phyloP scores from a whole-genome alignment of 2,329 filamentous ascomycete genomes.

The Aspergillus puulaauensis region DNA sequence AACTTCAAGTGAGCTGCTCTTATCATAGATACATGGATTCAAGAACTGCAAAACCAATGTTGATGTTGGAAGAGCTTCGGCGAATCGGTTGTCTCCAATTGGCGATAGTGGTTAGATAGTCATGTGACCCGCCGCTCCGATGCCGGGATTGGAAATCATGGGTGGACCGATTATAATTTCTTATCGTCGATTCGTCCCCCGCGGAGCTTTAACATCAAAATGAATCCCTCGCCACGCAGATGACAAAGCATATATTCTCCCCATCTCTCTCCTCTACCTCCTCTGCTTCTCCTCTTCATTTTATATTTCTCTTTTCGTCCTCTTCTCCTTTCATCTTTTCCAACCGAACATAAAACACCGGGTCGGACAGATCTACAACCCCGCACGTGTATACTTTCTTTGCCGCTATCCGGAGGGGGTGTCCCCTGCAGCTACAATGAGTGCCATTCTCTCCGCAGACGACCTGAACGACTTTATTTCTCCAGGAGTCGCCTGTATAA shows the following conservation, averaged over 20 bases:
- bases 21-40: too few species aligned
- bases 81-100: not conserved
- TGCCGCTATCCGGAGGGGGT: not conserved
- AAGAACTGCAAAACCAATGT: too few species aligned
- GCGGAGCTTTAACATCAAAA: conserved; percentile 8
- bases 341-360: not conserved
- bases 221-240: conserved; percentile 27
- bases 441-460: conserved; percentile 93
- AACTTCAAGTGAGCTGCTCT: too few species aligned
- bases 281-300: not conserved
- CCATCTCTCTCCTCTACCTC: conserved; percentile 12
- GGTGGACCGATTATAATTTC: conserved; percentile 6
- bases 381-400: not conserved
- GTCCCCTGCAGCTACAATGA: conserved; percentile 62
- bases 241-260: conserved; percentile 31
- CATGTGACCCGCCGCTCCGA: not conserved
- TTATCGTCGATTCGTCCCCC: conserved; percentile 7
- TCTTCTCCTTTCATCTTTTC: not conserved
- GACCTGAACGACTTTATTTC: conserved; percentile 99
- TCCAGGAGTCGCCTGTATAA: conserved; percentile 96
- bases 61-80: too few species aligned
- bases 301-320: not conserved
- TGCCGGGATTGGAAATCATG: conserved; percentile 6
- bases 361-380: not conserved
- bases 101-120: not conserved